A percentile compares a stretch with the other conserved stretches of the same genome.
Evolutionary conservation across 108 stramenopile species (phyloP).

Genomic region (Mayamaea pseudoterrestris): DNA sequence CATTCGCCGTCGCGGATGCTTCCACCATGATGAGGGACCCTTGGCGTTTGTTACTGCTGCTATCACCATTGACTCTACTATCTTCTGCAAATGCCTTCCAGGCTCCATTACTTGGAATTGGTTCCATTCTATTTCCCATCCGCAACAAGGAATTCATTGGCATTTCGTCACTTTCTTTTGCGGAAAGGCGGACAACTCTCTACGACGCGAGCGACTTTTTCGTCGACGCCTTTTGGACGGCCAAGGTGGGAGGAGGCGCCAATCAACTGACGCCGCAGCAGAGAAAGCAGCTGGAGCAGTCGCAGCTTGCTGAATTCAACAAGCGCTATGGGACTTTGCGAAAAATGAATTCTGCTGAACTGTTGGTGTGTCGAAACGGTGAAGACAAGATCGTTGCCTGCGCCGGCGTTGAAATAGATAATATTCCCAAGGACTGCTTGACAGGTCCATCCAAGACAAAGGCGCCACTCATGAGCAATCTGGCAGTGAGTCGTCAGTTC

Average conservation of each 20-base stretch:
- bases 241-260: constrained; percentile 57
- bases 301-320: constrained; percentile 59
- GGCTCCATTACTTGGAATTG: constrained; percentile 4
- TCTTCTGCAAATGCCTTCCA: neutral
- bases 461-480: constrained; percentile 66
- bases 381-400: constrained; percentile 38
- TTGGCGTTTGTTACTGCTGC: neutral
- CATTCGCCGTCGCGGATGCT: too few relatives aligned
- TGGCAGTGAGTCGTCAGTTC: constrained; percentile 45
- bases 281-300: constrained; percentile 21
- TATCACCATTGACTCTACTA: neutral
- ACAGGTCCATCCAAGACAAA: neutral
- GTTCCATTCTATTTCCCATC: constrained; percentile 4
- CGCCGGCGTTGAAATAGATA: constrained; percentile 56
- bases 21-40: neutral
- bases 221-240: constrained; percentile 72
- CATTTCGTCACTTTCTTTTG: neutral
- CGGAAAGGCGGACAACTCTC: neutral
- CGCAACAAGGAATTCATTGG: constrained; percentile 1
- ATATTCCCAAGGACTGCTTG: constrained; percentile 11
- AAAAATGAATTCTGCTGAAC: constrained; percentile 29
- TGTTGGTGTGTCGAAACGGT: constrained; percentile 13
- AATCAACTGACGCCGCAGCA: constrained; percentile 27
- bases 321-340: constrained; percentile 42
- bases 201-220: constrained; percentile 60